phyloP scores from a whole-genome alignment of 2,329 filamentous ascomycete species.

The Colletotrichum caudatum region DNA sequence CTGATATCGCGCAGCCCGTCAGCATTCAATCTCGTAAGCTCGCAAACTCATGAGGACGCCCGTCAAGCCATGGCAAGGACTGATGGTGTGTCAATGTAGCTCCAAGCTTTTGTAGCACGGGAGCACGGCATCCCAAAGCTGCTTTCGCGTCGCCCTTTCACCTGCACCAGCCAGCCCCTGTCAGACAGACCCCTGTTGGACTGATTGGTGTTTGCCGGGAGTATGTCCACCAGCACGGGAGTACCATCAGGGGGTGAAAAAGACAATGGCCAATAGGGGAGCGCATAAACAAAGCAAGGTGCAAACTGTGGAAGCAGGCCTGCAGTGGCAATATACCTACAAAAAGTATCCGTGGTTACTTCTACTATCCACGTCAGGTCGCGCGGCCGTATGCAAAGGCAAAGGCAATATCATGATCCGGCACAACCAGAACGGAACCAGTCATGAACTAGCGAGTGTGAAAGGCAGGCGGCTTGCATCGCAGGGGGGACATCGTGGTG shows the following conservation, averaged over 20 bases:
- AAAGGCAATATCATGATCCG: not conserved
- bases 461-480: not conserved
- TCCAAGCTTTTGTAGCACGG: not conserved
- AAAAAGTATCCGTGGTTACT: not conserved
- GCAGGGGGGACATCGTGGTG: slow-evolving; percentile 1
- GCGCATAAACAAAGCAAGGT: slow-evolving; percentile 12
- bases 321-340: not conserved
- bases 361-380: too few species aligned
- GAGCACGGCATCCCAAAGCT: not conserved
- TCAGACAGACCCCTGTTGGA: not conserved
- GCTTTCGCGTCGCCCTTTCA: slow-evolving; percentile 17
- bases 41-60: not conserved
- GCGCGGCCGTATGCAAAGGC: not conserved
- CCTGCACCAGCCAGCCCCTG: slow-evolving; percentile 37
- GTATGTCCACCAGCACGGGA: slow-evolving; percentile 30
- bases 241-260: slow-evolving; percentile 22
- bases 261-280: slow-evolving; percentile 23
- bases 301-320: not conserved
- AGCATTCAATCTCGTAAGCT: slow-evolving; percentile 27
- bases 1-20: slow-evolving; percentile 12
- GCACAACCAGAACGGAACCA: too few species aligned
- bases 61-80: not conserved
- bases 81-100: not conserved
- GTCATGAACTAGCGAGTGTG: not conserved
- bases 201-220: slow-evolving; percentile 34